phyloP scores from a whole-genome alignment of 495 filamentous ascomycete species.

The Beverwykella pulmonaria region DNA sequence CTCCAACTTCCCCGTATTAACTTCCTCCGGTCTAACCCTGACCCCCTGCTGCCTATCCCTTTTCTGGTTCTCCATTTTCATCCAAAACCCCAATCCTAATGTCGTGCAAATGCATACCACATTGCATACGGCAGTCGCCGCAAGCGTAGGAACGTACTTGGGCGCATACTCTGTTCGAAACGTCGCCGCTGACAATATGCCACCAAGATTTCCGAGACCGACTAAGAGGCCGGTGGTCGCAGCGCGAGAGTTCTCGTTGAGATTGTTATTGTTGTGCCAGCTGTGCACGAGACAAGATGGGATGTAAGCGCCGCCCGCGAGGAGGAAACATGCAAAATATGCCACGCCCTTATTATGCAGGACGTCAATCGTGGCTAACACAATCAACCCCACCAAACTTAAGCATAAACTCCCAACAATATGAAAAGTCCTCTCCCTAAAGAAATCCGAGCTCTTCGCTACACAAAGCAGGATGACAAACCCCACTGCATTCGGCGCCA shows the following conservation, averaged over 20 bases:
- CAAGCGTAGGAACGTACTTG: slow-evolving; percentile 24
- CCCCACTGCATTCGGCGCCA: slow-evolving; percentile 34
- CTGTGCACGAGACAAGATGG: slow-evolving; percentile 35
- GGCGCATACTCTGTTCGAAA: slow-evolving; percentile 23
- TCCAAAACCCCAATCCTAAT: slow-evolving; percentile 16
- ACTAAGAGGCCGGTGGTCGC: slow-evolving; percentile 48
- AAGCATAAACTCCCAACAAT: slow-evolving; percentile 21
- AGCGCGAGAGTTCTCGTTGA: slow-evolving; percentile 41
- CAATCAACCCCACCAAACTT: slow-evolving; percentile 26
- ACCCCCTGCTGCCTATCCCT: slow-evolving; percentile 14
- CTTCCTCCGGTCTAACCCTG: slow-evolving; percentile 21
- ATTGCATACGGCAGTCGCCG: slow-evolving; percentile 19
- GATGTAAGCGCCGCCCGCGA: slow-evolving; percentile 32
- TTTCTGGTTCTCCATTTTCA: slow-evolving; percentile 27
- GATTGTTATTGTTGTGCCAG: slow-evolving; percentile 41
- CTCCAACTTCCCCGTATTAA: slow-evolving; percentile 14
- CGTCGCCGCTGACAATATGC: slow-evolving; percentile 19
- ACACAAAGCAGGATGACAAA: slow-evolving; percentile 29
- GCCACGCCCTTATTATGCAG: slow-evolving; percentile 40
- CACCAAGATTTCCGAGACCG: slow-evolving; percentile 21
- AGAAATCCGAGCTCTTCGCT: slow-evolving; percentile 33
- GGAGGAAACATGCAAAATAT: slow-evolving; percentile 40
- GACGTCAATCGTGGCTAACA: slow-evolving; percentile 33
- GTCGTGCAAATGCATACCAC: slow-evolving; percentile 14
- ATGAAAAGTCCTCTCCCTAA: slow-evolving; percentile 30